Conservation (phyloP, 2,329 filamentous ascomycete species). For the Aspergillus niger region DNA sequence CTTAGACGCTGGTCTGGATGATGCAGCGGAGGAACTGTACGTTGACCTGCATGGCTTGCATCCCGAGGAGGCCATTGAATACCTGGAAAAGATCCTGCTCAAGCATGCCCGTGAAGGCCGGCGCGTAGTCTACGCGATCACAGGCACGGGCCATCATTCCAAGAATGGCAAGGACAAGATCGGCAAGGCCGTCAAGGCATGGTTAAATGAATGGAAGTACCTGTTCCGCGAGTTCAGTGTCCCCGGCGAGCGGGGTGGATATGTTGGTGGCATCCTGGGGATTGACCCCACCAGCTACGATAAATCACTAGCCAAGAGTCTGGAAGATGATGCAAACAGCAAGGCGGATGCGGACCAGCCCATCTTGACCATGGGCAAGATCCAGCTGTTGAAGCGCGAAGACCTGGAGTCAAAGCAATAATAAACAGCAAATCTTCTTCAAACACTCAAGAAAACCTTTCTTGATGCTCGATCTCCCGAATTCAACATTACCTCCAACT, state of each 20-base stretch:
- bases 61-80: slow-evolving; percentile 93
- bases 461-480: not conserved
- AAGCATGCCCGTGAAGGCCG: slow-evolving; percentile 72
- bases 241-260: slow-evolving; percentile 83
- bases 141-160: slow-evolving; percentile 93
- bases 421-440: slow-evolving; percentile 16
- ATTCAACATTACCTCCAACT: not conserved
- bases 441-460: not conserved
- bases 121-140: slow-evolving; percentile 89
- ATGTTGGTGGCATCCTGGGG: slow-evolving; percentile 67
- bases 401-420: slow-evolving; percentile 35
- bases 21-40: slow-evolving; percentile 72
- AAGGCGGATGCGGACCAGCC: slow-evolving; percentile 30
- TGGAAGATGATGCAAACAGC: slow-evolving; percentile 27
- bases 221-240: slow-evolving; percentile 95
- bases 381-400: slow-evolving; percentile 50
- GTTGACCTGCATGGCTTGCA: slow-evolving; percentile 98
- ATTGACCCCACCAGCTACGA: slow-evolving; percentile 65
- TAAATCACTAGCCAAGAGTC: slow-evolving; percentile 33
- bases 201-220: slow-evolving; percentile 94
- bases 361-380: slow-evolving; percentile 44
- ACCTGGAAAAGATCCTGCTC: slow-evolving; percentile 82
- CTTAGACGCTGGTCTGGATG: slow-evolving; percentile 43
- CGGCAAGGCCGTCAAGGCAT: slow-evolving; percentile 86
- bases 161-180: slow-evolving; percentile 99